phyloP scores from a whole-genome alignment of 257 asterid genomes.

The Craterostigma plantagineum region DNA sequence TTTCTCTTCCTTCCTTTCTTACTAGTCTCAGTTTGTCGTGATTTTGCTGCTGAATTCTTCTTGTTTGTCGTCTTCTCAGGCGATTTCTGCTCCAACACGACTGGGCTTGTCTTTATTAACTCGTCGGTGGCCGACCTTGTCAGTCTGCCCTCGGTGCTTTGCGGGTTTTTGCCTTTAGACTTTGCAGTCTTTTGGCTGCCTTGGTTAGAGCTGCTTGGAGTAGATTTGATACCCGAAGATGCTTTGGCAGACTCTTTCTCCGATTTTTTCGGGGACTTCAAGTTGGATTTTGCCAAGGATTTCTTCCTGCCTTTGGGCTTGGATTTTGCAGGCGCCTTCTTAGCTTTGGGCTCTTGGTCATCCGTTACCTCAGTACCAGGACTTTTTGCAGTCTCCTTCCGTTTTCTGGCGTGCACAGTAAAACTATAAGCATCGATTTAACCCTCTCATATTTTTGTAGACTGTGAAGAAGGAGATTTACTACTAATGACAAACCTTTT shows the following conservation, averaged over 20 bases:
- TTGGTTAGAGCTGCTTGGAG: constrained; percentile 26
- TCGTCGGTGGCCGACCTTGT: constrained; percentile 41
- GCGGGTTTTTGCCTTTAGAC: constrained; percentile 34
- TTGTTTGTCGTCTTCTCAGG: constrained; percentile 23
- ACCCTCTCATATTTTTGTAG: too few relatives aligned
- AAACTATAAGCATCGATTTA: too few relatives aligned
- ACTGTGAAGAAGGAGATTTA: not conserved
- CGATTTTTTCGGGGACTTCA: too few relatives aligned
- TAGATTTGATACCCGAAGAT: not conserved
- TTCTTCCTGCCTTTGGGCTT: too few relatives aligned
- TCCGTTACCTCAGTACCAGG: too few relatives aligned
- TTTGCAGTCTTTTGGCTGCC: constrained; percentile 24
- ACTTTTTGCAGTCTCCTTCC: too few relatives aligned
- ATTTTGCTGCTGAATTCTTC: constrained; percentile 25
- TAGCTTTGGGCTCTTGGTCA: too few relatives aligned
- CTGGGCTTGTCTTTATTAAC: constrained; percentile 23
- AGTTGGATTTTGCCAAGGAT: too few relatives aligned
- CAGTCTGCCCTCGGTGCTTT: constrained; percentile 20
- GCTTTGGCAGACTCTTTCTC: too few relatives aligned
- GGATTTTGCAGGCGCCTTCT: too few relatives aligned
- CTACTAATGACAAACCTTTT: constrained; percentile 36
- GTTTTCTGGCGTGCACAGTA: too few relatives aligned
- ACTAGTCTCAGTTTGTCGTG: constrained; percentile 32
- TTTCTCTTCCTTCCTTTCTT: constrained; percentile 45
- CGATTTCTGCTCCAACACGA: constrained; percentile 14